Conservation (phyloP, 805 yeast genomes). For the Ogataea thermomethanolica region DNA sequence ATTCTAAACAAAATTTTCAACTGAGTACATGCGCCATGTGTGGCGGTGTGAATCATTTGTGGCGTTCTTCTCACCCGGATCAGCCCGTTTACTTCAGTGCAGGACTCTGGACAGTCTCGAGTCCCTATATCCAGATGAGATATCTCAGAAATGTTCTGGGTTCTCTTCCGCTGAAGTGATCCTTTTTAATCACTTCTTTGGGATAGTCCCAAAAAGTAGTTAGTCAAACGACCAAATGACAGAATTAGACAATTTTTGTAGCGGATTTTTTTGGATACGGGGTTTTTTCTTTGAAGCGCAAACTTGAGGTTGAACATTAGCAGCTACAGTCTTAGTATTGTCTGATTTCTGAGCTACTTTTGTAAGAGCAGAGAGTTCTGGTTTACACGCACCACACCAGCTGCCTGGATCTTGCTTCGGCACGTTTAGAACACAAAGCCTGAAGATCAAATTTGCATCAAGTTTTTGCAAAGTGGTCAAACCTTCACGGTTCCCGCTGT, state of each 20-base stretch:
- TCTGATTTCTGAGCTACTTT: background rate
- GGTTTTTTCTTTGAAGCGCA: constrained; percentile 1
- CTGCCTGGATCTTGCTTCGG: constrained; percentile 1
- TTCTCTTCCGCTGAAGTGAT: no score
- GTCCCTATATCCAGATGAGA: no score
- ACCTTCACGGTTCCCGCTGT: no score
- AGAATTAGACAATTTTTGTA: constrained; percentile 4
- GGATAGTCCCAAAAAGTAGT: background rate
- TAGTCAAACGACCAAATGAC: constrained; percentile 7
- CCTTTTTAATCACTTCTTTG: no score
- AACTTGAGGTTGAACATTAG: constrained; percentile 1
- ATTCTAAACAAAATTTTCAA: constrained; percentile 4
- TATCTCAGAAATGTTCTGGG: no score
- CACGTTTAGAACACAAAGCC: background rate
- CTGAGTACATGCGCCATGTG: constrained; percentile 6
- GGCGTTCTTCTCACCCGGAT: constrained; percentile 2
- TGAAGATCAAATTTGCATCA: background rate
- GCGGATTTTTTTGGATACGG: background rate
- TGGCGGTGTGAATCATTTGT: background rate
- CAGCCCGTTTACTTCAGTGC: no score
- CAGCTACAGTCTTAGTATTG: constrained; percentile 1
- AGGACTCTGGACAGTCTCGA: no score
- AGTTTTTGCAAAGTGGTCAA: background rate
- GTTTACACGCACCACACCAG: background rate
- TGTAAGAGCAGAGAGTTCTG: constrained; percentile 2